These are phyloP conservation scores for Sordariomycetes sp. DNA, from an alignment of 2,329 filamentous ascomycete species.

Conservation along the genomic window DNA sequence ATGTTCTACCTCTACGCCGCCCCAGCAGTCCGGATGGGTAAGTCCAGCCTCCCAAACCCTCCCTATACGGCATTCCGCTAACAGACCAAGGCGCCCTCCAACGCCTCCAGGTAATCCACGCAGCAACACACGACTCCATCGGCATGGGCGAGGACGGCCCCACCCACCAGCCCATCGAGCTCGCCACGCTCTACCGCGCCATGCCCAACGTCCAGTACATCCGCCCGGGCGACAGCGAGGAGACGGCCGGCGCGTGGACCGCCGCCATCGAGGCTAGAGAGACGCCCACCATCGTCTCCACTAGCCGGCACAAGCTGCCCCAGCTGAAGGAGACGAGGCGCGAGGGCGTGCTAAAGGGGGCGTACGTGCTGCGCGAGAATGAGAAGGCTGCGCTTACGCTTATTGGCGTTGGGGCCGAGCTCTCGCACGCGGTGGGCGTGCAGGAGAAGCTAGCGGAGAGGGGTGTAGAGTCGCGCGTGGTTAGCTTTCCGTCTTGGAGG, in stretches of 20 bases:
- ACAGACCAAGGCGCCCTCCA: conserved; percentile 50
- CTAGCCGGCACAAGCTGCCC: conserved; percentile 96
- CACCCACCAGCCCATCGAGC: conserved; percentile 98
- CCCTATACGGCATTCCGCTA: background rate
- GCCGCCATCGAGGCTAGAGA: conserved; percentile 79
- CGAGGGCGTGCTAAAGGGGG: conserved; percentile 85
- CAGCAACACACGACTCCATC: conserved; percentile 98
- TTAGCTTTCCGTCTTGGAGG: conserved; percentile 94
- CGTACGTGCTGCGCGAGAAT: conserved; percentile 80
- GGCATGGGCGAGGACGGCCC: conserved; percentile 97
- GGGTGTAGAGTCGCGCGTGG: conserved; percentile 78
- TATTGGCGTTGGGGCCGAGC: conserved; percentile 92
- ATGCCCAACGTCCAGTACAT: conserved; percentile 99
- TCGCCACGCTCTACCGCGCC: conserved; percentile 94
- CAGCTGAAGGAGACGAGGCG: conserved; percentile 91
- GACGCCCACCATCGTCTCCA: conserved; percentile 85
- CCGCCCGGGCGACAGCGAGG: conserved; percentile 96
- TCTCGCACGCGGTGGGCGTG: conserved; percentile 84
- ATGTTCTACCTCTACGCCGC: conserved; percentile 99
- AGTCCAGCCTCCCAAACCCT: conserved; percentile 45
- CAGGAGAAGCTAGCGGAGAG: conserved; percentile 85
- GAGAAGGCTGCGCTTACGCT: conserved; percentile 79
- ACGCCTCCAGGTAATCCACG: conserved; percentile 83
- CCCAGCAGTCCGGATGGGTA: conserved; percentile 88
- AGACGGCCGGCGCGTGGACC: conserved; percentile 97